phyloP scores from a whole-genome alignment of 139 green algal species.

The Volvox reticuliferus region DNA sequence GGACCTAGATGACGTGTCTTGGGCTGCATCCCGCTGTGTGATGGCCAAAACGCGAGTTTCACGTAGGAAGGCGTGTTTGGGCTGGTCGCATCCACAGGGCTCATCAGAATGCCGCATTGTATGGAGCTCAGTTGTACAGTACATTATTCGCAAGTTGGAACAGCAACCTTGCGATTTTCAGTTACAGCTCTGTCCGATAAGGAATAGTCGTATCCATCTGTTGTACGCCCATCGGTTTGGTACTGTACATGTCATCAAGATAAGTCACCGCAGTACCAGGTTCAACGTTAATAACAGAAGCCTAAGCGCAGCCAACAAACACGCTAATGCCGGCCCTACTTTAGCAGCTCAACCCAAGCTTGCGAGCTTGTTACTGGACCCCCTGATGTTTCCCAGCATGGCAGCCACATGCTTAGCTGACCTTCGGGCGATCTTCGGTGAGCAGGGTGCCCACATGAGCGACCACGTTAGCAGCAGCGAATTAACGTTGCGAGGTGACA shows the following conservation, averaged over 20 bases:
- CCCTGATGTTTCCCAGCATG: background rate
- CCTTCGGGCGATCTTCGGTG: background rate
- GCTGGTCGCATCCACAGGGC: background rate
- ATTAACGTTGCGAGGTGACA: background rate
- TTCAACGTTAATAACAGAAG: too few relatives aligned
- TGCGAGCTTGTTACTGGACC: background rate
- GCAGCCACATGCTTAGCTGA: background rate
- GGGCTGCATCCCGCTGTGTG: constrained; percentile 27
- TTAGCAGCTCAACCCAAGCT: background rate
- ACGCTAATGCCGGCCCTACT: background rate
- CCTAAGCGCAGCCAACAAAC: too few relatives aligned
- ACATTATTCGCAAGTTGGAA: background rate
- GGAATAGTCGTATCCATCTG: too few relatives aligned
- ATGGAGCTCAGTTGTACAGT: background rate
- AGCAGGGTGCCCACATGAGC: background rate
- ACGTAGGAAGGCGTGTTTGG: background rate
- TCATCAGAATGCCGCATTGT: background rate
- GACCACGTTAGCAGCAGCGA: background rate
- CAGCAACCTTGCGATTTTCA: too few relatives aligned
- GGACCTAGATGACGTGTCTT: background rate
- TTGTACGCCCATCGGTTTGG: too few relatives aligned
- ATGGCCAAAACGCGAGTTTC: background rate
- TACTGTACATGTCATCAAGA: too few relatives aligned
- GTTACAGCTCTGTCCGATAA: too few relatives aligned
- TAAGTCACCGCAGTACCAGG: too few relatives aligned